phyloP scores from a whole-genome alignment of 495 filamentous ascomycete genomes.

The Echria macrotheca region DNA sequence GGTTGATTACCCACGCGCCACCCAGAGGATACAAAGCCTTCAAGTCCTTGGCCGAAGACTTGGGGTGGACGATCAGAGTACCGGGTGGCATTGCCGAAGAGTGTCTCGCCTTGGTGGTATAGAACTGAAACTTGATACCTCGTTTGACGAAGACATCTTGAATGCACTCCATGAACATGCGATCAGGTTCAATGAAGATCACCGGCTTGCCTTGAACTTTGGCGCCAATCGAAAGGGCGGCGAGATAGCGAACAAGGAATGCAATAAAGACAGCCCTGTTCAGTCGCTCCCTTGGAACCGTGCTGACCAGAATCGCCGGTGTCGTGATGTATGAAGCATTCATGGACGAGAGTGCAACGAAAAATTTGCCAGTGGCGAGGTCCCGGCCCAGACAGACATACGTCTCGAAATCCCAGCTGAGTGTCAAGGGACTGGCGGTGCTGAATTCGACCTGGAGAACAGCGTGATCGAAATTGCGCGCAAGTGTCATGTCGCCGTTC shows the following conservation, averaged over 20 bases:
- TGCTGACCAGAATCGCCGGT: not conserved
- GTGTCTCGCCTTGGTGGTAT: conserved; percentile 8
- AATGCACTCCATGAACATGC: conserved; percentile 22
- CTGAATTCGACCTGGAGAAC: conserved; percentile 36
- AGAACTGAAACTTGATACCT: conserved; percentile 15
- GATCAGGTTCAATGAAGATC: conserved; percentile 33
- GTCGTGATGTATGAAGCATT: conserved; percentile 29
- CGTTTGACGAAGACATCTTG: conserved; percentile 16
- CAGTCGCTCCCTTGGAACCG: not conserved
- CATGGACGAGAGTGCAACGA: conserved; percentile 25
- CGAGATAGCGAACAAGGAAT: conserved; percentile 23
- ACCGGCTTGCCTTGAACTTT: conserved; percentile 9
- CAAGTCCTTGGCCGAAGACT: conserved; percentile 19
- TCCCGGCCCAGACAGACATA: conserved; percentile 33
- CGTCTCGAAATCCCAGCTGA: not conserved
- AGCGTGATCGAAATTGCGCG: not conserved
- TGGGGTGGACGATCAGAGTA: conserved; percentile 21
- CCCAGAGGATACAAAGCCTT: conserved; percentile 20
- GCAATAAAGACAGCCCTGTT: conserved; percentile 13
- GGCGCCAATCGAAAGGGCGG: conserved; percentile 13
- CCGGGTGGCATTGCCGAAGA: not conserved
- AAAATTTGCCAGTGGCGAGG: conserved; percentile 11
- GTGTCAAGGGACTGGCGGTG: conserved; percentile 21
- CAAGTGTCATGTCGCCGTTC: not conserved
- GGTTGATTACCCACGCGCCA: conserved; percentile 27